Evolutionary conservation across 129 eudicot genomes (phyloP).

Genomic region (Arctium lappa): DNA sequence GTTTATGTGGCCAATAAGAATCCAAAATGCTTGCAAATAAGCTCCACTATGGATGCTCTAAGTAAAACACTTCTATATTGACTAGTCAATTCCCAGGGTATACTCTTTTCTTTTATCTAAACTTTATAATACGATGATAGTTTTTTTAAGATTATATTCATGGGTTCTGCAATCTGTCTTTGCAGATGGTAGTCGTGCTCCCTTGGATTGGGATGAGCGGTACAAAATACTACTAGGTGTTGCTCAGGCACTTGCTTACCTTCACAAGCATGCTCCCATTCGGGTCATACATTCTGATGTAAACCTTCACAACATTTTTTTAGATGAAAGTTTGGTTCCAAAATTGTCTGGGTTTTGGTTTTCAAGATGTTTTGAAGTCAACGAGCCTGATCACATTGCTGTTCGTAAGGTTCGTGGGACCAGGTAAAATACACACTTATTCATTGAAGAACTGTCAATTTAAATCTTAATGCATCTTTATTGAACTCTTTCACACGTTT

Average conservation of each 20-base stretch:
- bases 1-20: background rate
- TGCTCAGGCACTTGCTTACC: slow-evolving; percentile 23
- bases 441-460: background rate
- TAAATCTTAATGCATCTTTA: background rate
- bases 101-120: background rate
- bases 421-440: background rate
- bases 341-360: slow-evolving; percentile 19
- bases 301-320: background rate
- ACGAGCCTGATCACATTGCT: background rate
- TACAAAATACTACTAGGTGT: slow-evolving; percentile 9
- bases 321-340: slow-evolving; percentile 12
- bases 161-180: background rate
- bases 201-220: slow-evolving; percentile 11
- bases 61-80: background rate
- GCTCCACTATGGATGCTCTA: background rate
- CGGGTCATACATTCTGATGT: slow-evolving; percentile 8
- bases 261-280: slow-evolving; percentile 14
- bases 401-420: background rate
- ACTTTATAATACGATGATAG: background rate
- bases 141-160: background rate
- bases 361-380: background rate
- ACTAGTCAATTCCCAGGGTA: background rate
- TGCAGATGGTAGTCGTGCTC: background rate
- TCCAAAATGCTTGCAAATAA: background rate
- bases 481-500: background rate